phyloP scores from a whole-genome alignment of 768 basidiomycete species.

The Mycena kentingensis region DNA sequence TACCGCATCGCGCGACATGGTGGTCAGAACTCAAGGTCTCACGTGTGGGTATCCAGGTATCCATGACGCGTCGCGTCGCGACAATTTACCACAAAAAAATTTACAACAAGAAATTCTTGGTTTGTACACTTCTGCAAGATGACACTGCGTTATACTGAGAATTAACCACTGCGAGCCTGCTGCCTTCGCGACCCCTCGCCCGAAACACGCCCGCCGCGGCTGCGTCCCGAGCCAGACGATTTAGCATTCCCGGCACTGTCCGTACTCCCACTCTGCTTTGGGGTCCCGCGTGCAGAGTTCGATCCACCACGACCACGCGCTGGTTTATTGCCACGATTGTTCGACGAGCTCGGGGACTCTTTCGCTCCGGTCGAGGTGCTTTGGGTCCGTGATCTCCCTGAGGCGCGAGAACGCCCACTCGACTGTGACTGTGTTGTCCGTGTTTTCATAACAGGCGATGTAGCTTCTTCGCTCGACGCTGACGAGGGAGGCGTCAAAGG shows the following conservation, averaged over 20 bases:
- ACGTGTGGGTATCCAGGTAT: no score
- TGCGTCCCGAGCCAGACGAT: no score
- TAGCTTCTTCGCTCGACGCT: slow-evolving; percentile 11
- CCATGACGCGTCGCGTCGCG: no score
- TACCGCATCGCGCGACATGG: no score
- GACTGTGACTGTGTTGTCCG: slow-evolving; percentile 17
- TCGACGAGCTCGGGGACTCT: slow-evolving; percentile 7
- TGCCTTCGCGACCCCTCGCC: no score
- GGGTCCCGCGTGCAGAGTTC: not conserved
- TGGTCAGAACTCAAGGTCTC: no score
- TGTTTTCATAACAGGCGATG: slow-evolving; percentile 3
- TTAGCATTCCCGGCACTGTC: not conserved
- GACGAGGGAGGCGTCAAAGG: slow-evolving; percentile 21
- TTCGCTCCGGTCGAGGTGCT: slow-evolving; percentile 12
- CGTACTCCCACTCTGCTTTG: not conserved
- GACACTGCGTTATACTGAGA: no score
- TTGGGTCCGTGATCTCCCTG: slow-evolving; percentile 13
- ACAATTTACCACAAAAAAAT: no score
- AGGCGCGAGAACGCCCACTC: slow-evolving; percentile 1
- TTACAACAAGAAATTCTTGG: no score
- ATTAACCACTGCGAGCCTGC: no score
- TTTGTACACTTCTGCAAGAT: no score
- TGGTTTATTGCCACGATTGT: slow-evolving; percentile 11
- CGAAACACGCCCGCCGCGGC: no score
- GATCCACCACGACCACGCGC: slow-evolving; percentile 16